Base-by-base conservation (phyloP, 805 yeast species). In the Starmera amethionina region DNA sequence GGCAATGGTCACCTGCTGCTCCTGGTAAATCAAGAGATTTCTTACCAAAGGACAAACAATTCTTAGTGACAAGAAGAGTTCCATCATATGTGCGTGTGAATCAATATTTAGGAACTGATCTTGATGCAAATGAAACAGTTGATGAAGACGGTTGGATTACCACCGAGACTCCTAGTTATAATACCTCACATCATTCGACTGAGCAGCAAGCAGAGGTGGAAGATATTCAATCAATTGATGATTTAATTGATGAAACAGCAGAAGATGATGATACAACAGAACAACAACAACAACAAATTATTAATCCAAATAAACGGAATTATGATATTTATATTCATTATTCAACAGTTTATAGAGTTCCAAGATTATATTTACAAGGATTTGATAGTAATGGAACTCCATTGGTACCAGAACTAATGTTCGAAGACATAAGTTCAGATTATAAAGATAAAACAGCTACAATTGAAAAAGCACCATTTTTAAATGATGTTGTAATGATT, bases 381-480 rank as follows among this genome's bases (percentile, higher is more conserved):
- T 93, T 77, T 64, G 79, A 77, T 54, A 69, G 79, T 10, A 76
- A 82, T 45, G 97, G 98, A 0, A 71, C 79, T 13, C 98, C 97
- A 2, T 65, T 93, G 32, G 67, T 83, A 29, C 96, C 97, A 2
- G 70, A 77, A 30, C 81, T 83, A 52, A 93, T 93, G 97, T 88
- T 89, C 63, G 94, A 90, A 56, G 98, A 93, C 60, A 87, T 93
- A 36, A 75, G 89, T 2, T 74, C 82, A 32, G 98, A 93, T 57
- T 93, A 93, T 61, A 77, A 90, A 54, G 87, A 90, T 52, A 93
- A 93, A 62, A 93, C 98, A 1, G 98, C 90, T 16, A 93, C 98
- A 0, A 90, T 93, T 43, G 98, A 93, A 60, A 77, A 76, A 46
- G 80, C 95, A 6, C 97, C 98, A 11, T 88, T 88, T 51, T 70